Evolutionary conservation across 495 filamentous ascomycete species (phyloP), one percentile per base, ranked within the genome.

Genomic region (Penicillium bovifimosum): DNA sequence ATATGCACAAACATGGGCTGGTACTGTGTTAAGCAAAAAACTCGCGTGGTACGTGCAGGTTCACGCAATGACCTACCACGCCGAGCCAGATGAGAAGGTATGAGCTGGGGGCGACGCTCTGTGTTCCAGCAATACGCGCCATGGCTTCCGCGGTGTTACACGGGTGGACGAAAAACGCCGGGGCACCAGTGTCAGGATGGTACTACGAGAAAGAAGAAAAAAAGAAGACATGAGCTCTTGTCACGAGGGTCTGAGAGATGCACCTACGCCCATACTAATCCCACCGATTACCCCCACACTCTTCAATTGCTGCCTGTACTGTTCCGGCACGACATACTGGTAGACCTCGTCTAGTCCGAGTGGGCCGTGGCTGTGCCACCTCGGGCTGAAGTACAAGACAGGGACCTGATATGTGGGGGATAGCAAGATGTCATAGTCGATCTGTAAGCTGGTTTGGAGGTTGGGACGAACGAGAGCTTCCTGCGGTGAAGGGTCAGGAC

Each of bases 1-100:
- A 36, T 47, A 28, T 47, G 29, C 34, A 38, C 17, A 40, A 52
- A n/a, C 35, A 56, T 56, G 55, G 52, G 35, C 59, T 59, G 57
- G 60, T 56, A 47, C 57, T 43, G 42, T 51, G 58, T 49, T 56
- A 56, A 52, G 55, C 54, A 55, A 75, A 63, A 29, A 80, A 56
- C 50, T 72, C 69, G 52, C 65, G 75, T 40, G 90, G 86, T 36
- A 91, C 70, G 77, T 79, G 80, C 53, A 95, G 74, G 40, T 86
- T 85, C 46, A 93, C 83, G 54, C 78, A 82, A 45, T 77, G 77
- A 47, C 88, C 90, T 13, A 91, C 80, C 38, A 91, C 64, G 28
- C 88, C 88, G 42, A 93, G 70, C 89, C 90, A 95, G 34, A 87
- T 71, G 69, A 85, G 78, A 59, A 95, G 77, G 73, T 93, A 95